These are phyloP conservation scores for Poa pratensis DNA, from an alignment of 176 grass and related monocot genomes.

Conservation along the genomic window DNA sequence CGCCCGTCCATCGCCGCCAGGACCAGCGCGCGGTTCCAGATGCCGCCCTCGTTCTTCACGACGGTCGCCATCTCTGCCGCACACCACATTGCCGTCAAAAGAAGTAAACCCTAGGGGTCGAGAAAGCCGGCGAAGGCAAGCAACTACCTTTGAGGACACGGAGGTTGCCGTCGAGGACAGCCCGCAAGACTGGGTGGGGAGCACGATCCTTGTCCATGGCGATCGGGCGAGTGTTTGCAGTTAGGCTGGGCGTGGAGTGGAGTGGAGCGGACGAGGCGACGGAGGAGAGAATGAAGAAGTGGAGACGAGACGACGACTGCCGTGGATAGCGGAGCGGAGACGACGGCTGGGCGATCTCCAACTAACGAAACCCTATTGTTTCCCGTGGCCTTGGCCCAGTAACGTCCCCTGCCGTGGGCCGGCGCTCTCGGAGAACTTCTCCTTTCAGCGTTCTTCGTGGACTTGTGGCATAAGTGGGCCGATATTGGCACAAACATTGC, in stretches of 20 bases:
- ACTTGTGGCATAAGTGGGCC: too few species aligned
- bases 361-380: background rate
- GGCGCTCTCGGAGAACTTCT: background rate
- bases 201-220: background rate
- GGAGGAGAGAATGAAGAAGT: too few species aligned
- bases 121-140: background rate
- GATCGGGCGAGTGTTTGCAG: background rate
- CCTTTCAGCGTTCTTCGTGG: too few species aligned
- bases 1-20: constrained; percentile 12
- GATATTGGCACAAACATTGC: too few species aligned
- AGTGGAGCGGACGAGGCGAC: too few species aligned
- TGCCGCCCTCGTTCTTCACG: background rate
- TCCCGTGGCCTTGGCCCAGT: background rate
- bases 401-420: background rate
- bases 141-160: background rate
- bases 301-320: too few species aligned
- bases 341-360: background rate
- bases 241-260: background rate
- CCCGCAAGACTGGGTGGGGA: background rate
- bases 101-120: background rate
- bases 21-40: background rate
- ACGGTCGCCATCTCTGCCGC: background rate
- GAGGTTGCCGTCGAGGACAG: constrained; percentile 8
- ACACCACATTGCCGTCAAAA: background rate
- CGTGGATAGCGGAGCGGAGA: too few species aligned